Base-by-base conservation (phyloP, 169 alveolate species). In the Plasmodium gallinaceum region DNA sequence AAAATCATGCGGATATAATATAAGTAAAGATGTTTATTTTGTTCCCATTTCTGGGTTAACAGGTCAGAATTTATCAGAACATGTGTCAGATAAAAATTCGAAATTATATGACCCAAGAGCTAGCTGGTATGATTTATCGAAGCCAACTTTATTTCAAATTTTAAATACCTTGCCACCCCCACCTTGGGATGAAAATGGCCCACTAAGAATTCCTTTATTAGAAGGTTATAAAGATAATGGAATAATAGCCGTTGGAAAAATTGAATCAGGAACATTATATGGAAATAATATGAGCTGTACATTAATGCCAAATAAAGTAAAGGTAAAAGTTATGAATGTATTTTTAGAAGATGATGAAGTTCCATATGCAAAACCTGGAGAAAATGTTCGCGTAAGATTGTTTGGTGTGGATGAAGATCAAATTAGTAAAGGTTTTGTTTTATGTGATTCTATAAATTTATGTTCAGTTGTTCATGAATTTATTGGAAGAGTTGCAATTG, bases 21-120 rank as follows among this genome's bases (percentile, higher is more conserved):
- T 95, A 8, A 96, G 93, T 52, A 93, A 96, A 78, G 98, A 98
- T 92, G 91, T 98, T 20, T 89, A 92, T 75, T 98, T 97, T 94
- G 97, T 99, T 14, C 99, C 99, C 26, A 96, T 98, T 26, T 97
- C 99, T 5, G 99, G 99, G 4, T 97, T 98, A 68, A 93, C 93
- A 22, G 99, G 99, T 3, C 98, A 97, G 88, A 98, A 98, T 93
- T 93, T 99, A 57, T 92, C 94, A 78, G 97, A 94, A 68, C 96
- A 93, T 71, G 96, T 93, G 18, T 91, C 95, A 0, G 94, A 93
- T 74, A 73, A 88, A 26, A 68, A 73, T 14, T 87, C 93, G 39
- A 91, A 88, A 42, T 54, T 86, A 24, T 39, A 94, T 66, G 75
- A 74, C 20, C 64, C 87, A 20, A 88, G 93, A 37, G 96, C 96